Evolutionary conservation across 495 filamentous ascomycete genomes (phyloP).

Genomic region (Trichoderma gamsii): DNA sequence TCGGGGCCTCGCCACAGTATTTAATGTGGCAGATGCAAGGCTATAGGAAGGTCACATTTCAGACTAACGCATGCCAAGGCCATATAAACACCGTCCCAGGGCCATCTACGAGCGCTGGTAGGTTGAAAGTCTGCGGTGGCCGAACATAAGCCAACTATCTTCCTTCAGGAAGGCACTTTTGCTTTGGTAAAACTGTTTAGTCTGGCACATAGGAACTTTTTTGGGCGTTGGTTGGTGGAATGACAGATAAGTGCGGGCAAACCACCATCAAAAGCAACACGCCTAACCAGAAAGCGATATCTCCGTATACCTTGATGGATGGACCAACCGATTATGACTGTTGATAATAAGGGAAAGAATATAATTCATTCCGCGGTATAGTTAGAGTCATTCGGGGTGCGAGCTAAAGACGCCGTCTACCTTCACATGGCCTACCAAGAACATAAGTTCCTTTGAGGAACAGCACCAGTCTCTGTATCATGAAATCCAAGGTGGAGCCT

Average conservation of each 20-base stretch:
- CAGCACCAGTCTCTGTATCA: neutral
- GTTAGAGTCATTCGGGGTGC: neutral
- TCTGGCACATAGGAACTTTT: neutral
- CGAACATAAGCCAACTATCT: neutral
- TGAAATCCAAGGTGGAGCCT: neutral
- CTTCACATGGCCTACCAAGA: neutral
- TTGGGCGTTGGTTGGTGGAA: neutral
- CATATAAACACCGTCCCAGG: neutral
- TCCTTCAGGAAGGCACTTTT: conserved; percentile 1
- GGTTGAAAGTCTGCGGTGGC: neutral
- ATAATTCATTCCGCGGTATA: neutral
- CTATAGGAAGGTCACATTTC: neutral
- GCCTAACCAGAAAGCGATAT: neutral
- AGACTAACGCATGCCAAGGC: neutral
- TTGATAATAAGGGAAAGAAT: neutral
- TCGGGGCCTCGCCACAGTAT: neutral
- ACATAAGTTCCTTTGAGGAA: neutral
- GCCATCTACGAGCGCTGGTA: neutral
- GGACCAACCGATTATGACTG: neutral
- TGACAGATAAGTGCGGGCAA: neutral
- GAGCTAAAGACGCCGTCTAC: too few relatives aligned
- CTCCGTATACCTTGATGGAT: neutral
- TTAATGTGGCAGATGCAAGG: neutral
- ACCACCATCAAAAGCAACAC: neutral
- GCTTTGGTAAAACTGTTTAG: neutral